Evolutionary conservation across 1,284 basidiomycete genomes (phyloP), one percentile per base, ranked within the genome.

Genomic region (Meira nashicola): DNA sequence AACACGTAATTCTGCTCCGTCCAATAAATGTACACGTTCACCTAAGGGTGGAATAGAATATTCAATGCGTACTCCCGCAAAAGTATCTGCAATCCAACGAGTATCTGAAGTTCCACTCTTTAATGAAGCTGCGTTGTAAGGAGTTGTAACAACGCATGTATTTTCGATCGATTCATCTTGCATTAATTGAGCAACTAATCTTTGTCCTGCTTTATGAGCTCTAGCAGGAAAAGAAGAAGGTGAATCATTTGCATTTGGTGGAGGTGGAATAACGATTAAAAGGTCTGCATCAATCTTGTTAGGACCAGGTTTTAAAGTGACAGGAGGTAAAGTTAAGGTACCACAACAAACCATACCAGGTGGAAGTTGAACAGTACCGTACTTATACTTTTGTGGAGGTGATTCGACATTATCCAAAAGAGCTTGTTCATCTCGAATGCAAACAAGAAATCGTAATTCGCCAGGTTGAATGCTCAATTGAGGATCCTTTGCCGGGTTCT

Each of bases 11-110:
- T 69, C 65, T 11, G 70, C 70, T 11, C 70, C 70, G 44, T 72
- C 67, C 7, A 72, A 58, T 40, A 72, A 39, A 17, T 54, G 52
- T 4, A 63, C 64, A 15, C 44, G 58, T 49, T 68, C 59, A 25
- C 70, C 70, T 4, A 70, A 56, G 1, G 68, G 61, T 6, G 70
- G 70, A 0, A 72, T 54, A 12, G 55, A 44, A 15, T 63, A 67
- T 2, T 57, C 60, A 48, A 72, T 65, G 1, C 15, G 49, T 38
- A 64, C 59, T 1, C 54, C 56, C 4, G 38, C 44, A 28, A 72
- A 64, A 33, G 67, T 58, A 14, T 48, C 43, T 11, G 70, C 57
- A 21, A 72, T 44, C 70, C 70, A 72, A 8, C 63, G 43, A 7
- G 62, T 47, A 9, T 52, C 39, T 28, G 70, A 72, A 19, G 64